phyloP scores from a whole-genome alignment of 2,329 filamentous ascomycete genomes.

The Talaromyces albobiverticillius region DNA sequence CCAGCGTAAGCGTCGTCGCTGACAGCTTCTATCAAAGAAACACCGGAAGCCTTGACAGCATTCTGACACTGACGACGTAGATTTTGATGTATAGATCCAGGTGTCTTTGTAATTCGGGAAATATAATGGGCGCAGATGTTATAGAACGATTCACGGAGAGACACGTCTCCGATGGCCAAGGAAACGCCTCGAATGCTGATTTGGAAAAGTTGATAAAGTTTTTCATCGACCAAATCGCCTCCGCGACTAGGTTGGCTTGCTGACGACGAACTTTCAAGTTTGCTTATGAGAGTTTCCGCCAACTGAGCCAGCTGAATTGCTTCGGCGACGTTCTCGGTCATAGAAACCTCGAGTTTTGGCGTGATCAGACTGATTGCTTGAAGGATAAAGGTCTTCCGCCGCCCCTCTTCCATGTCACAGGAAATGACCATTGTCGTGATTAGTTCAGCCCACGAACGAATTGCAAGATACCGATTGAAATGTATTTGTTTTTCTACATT shows the following conservation, averaged over 20 bases:
- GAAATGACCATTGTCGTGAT: conserved; percentile 78
- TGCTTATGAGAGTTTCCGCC: conserved; percentile 61
- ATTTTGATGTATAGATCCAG: conserved; percentile 48
- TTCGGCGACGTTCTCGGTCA: conserved; percentile 65
- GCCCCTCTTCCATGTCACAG: conserved; percentile 72
- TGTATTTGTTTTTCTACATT: conserved; percentile 39
- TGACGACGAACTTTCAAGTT: conserved; percentile 35
- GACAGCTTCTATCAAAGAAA: conserved; percentile 76
- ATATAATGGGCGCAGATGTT: conserved; percentile 87
- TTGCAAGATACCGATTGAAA: conserved; percentile 59
- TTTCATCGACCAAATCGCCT: conserved; percentile 77
- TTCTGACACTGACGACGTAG: conserved; percentile 56
- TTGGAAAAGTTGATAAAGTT: conserved; percentile 88
- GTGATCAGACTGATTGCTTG: conserved; percentile 84
- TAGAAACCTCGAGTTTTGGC: conserved; percentile 78
- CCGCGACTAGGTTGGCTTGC: conserved; percentile 43
- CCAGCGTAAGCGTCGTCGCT: conserved; percentile 92
- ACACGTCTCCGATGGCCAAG: conserved; percentile 66
- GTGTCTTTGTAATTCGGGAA: conserved; percentile 56
- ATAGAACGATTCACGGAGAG: conserved; percentile 81
- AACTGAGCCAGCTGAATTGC: conserved; percentile 74
- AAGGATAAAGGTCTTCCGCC: conserved; percentile 73
- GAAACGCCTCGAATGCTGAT: conserved; percentile 76
- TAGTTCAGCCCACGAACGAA: conserved; percentile 81
- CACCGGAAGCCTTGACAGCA: conserved; percentile 75